Base-by-base conservation (phyloP, 2,329 filamentous ascomycete species). In the Verticillium alfalfae region DNA sequence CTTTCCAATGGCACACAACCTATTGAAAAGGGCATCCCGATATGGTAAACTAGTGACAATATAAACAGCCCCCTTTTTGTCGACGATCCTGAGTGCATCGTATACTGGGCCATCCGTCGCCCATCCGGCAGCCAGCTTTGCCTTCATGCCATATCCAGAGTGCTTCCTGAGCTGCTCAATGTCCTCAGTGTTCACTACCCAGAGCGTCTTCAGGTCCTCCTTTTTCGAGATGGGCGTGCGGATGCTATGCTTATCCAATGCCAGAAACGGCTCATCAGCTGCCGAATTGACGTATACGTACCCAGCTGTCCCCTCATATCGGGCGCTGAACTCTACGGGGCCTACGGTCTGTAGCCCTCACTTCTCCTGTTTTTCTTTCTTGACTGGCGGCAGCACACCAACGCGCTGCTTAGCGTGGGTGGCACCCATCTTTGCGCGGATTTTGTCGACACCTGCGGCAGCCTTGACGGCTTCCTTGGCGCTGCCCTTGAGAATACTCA, bases 401-500 rank as follows among this genome's bases (percentile, higher is more conserved):
- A 56, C n/a, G 5, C 60, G 57, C 10, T 45, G 38, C 36, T 59
- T 61, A 6, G 60, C 60, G 5, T 58, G 34, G 8, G 52, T 26
- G 15, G 55, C 36, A 0, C 60, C 60, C 3, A 45, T 15, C 38
- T 65, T 65, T 10, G 61, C 63, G n/a, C 61, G 52, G 1, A 60
- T 34, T 41, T 63, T 61, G 52, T 65, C 63, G 7, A 57, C 57
- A 1, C 15, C 36, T 16, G 59, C 41, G 16, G 57, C 34, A 10
- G 55, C 56, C 39, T 59, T 59, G 52, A 56, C 61, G 9, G 56
- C 61, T 13, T 37, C 59, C 34, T 60, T 61, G 31, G 59, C 59
- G 13, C 63, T 57, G 16, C 38, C n/a, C 56, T 65, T 65, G 52
- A 63, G 16, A 15, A 60, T 31, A 34, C 41, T 39, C 12, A 63